These are phyloP conservation scores for Fistulifera solaris DNA, from an alignment of 108 stramenopile species.

Conservation along the genomic window DNA sequence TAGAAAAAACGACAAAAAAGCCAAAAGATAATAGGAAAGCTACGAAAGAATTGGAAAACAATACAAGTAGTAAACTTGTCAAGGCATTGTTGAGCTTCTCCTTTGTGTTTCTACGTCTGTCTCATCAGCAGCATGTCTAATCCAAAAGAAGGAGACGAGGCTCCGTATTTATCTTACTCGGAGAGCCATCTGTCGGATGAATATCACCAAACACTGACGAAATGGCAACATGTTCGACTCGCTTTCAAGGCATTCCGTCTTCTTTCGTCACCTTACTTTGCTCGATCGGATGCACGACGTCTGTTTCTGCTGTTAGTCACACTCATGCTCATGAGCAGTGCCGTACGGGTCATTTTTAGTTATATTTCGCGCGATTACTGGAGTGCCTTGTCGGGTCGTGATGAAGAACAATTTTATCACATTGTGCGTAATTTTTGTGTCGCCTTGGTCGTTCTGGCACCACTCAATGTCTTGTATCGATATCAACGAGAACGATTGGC, in stretches of 20 bases:
- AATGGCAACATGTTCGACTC: no score
- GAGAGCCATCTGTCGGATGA: no score
- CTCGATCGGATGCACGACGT: conserved; percentile 18
- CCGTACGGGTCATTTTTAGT: conserved; percentile 61
- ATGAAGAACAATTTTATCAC: conserved; percentile 45
- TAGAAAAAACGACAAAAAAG: no score
- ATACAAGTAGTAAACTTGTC: no score
- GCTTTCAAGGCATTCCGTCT: conserved; percentile 16
- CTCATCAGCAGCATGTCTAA: no score
- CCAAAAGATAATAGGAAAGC: no score
- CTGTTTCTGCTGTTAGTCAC: conserved; percentile 37
- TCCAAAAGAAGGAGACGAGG: no score
- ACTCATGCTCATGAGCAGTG: conserved; percentile 59
- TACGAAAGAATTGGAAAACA: no score
- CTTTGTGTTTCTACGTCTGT: no score
- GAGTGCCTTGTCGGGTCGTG: conserved; percentile 52
- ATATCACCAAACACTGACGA: no score
- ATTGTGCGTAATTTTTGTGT: conserved; percentile 38
- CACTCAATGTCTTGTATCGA: conserved; percentile 70
- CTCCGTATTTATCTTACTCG: no score
- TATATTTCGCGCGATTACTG: conserved; percentile 78
- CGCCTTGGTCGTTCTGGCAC: conserved; percentile 47
- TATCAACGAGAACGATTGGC: conserved; percentile 38
- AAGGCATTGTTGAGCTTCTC: no score
- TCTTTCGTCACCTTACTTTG: conserved; percentile 46